Evolutionary conservation across 768 basidiomycete species (phyloP).

Genomic region (Exsudoporus frostii): DNA sequence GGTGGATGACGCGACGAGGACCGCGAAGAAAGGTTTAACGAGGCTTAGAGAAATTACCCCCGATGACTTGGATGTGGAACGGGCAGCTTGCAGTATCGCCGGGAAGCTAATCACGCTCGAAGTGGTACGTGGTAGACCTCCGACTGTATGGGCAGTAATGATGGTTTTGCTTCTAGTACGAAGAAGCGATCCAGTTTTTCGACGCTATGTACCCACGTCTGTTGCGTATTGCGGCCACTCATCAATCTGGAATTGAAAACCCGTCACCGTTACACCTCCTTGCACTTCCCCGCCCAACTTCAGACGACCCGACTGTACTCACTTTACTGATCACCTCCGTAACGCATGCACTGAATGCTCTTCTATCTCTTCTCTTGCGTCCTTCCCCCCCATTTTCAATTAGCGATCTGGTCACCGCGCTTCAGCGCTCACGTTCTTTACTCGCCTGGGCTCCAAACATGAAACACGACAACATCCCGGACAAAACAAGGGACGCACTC

Average conservation of each 20-base stretch:
- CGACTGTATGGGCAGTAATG: not conserved
- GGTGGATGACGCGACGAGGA: slow-evolving; percentile 28
- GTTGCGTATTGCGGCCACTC: slow-evolving; percentile 6
- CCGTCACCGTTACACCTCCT: slow-evolving; percentile 29
- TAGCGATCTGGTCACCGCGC: slow-evolving; percentile 27
- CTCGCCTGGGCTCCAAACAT: slow-evolving; percentile 52
- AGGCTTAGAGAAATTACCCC: slow-evolving; percentile 45
- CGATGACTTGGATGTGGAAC: slow-evolving; percentile 63
- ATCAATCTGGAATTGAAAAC: not conserved
- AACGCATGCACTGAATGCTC: slow-evolving; percentile 47
- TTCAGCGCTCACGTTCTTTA: slow-evolving; percentile 36
- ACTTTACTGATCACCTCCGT: slow-evolving; percentile 61
- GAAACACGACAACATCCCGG: slow-evolving; percentile 34
- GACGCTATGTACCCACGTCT: slow-evolving; percentile 46
- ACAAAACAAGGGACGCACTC: slow-evolving; percentile 55
- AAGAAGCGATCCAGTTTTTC: slow-evolving; percentile 46
- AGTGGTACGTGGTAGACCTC: slow-evolving; percentile 49
- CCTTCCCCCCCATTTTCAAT: slow-evolving; percentile 18
- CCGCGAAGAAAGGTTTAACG: slow-evolving; percentile 44
- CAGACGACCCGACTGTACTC: slow-evolving; percentile 35
- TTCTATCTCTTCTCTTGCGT: slow-evolving; percentile 29
- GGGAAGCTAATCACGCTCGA: slow-evolving; percentile 68
- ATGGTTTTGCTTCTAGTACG: slow-evolving; percentile 41
- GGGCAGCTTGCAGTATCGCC: slow-evolving; percentile 63
- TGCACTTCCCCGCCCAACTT: slow-evolving; percentile 43